A percentile compares a stretch with the other conserved stretches of the same genome.
Conservation (phyloP, 2,329 filamentous ascomycete species). For the Pseudogymnoascus verrucosus region DNA sequence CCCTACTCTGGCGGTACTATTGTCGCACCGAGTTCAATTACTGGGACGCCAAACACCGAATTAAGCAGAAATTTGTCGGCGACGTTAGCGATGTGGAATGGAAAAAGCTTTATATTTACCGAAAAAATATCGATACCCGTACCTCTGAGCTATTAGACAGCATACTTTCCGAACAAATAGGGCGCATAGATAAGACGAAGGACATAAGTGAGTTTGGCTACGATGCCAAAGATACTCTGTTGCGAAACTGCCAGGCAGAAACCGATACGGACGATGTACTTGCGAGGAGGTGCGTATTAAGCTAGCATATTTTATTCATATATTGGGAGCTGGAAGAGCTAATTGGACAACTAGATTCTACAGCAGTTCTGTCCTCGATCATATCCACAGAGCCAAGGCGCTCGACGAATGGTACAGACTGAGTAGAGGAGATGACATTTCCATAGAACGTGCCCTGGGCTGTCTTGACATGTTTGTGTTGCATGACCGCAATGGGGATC, state of each 20-base stretch:
- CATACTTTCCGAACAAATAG: conserved; percentile 62
- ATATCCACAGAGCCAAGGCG: conserved; percentile 72
- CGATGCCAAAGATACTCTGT: conserved; percentile 79
- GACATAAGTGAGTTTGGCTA: conserved; percentile 67
- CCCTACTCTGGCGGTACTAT: conserved; percentile 71
- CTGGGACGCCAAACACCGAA: conserved; percentile 63
- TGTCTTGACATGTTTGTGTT: conserved; percentile 88
- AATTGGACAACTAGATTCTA: conserved; percentile 53
- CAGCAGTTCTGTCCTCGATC: conserved; percentile 64
- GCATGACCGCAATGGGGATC: conserved; percentile 62
- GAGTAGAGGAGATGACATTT: conserved; percentile 38
- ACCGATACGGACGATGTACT: conserved; percentile 64
- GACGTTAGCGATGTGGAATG: conserved; percentile 57
- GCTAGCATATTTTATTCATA: conserved; percentile 6
- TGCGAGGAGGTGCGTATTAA: conserved; percentile 51
- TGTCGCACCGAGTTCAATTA: conserved; percentile 62
- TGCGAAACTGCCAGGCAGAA: conserved; percentile 51
- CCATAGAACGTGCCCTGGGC: conserved; percentile 67
- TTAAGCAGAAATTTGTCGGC: conserved; percentile 46
- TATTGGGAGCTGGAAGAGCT: conserved; percentile 10
- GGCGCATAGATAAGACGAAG: conserved; percentile 62
- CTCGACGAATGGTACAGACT: conserved; percentile 67
- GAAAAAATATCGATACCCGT: conserved; percentile 43
- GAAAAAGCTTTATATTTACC: conserved; percentile 58
- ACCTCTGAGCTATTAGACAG: conserved; percentile 52